phyloP scores from a whole-genome alignment of 192 early-diverging fungal genomes.

The Umbelopsis isabellina region DNA sequence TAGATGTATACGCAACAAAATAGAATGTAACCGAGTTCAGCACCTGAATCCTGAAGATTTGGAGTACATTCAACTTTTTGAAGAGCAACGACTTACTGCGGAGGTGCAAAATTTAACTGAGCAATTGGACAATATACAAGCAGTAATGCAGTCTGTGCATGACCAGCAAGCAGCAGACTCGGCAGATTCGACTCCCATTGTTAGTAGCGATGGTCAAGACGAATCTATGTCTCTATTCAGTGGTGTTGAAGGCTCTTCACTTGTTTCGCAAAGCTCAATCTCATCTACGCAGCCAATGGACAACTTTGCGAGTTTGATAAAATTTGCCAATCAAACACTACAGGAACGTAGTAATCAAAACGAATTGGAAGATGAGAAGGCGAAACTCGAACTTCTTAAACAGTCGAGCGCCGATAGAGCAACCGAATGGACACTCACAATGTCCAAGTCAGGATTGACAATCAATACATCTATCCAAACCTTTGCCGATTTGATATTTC shows the following conservation, averaged over 20 bases:
- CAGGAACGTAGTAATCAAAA: not conserved
- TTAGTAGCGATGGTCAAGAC: no score
- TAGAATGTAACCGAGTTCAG: slow-evolving; percentile 5
- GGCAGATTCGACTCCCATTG: not conserved
- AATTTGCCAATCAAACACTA: no score
- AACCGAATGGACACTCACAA: not conserved
- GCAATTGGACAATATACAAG: not conserved
- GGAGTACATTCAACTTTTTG: slow-evolving; percentile 2
- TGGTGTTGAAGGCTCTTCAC: no score
- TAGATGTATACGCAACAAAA: not conserved
- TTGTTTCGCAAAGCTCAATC: no score
- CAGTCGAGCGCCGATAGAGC: not conserved
- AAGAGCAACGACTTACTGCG: not conserved
- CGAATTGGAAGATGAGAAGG: not conserved
- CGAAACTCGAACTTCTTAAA: not conserved
- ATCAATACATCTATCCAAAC: slow-evolving; percentile 12
- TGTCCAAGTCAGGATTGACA: not conserved
- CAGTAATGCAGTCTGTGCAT: not conserved
- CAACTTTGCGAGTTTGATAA: no score
- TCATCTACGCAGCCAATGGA: no score
- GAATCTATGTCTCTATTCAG: no score
- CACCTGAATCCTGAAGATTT: slow-evolving; percentile 7
- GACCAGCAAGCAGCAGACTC: not conserved
- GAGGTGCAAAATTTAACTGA: not conserved
- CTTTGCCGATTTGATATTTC: not conserved